Percentiles rank a stretch among this genome's conserved stretches.
Conservation (phyloP, 1,139 yeast species). For the Lodderomyces orthopsilosis region DNA sequence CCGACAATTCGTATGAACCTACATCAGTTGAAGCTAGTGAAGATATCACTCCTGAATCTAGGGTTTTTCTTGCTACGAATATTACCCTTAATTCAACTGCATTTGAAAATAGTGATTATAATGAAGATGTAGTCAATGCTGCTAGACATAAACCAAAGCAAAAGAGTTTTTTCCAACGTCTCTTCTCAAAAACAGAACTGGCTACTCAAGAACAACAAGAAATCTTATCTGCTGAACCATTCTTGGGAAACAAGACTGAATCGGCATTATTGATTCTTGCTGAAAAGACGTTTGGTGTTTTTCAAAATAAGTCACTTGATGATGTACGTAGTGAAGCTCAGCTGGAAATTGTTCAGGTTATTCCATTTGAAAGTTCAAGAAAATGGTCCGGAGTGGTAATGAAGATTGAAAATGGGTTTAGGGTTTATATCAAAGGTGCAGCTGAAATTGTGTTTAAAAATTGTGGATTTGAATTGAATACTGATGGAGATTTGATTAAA, state of each 20-base stretch:
- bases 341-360: conserved; percentile 55
- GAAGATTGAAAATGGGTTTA: conserved; percentile 45
- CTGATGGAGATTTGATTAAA: conserved; percentile 17
- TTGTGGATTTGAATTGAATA: conserved; percentile 43
- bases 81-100: conserved; percentile 84
- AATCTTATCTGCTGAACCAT: conserved; percentile 47
- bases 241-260: conserved; percentile 91
- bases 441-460: conserved; percentile 77
- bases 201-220: conserved; percentile 14
- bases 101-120: conserved; percentile 60
- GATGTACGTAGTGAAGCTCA: conserved; percentile 35
- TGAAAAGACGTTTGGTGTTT: conserved; percentile 49
- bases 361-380: conserved; percentile 90
- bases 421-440: conserved; percentile 86
- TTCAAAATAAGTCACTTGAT: conserved; percentile 37
- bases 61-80: conserved; percentile 51
- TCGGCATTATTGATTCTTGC: conserved; percentile 80
- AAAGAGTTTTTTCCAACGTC: conserved; percentile 22
- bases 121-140: conserved; percentile 32
- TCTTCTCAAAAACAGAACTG: conserved; percentile 15
- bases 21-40: conserved; percentile 32
- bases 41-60: conserved; percentile 30
- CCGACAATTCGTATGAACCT: conserved; percentile 18
- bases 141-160: conserved; percentile 30
- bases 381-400: conserved; percentile 89